Evolutionary conservation across 2,329 filamentous ascomycete species (phyloP).

Genomic region (Chaetoscypha palmicola): DNA sequence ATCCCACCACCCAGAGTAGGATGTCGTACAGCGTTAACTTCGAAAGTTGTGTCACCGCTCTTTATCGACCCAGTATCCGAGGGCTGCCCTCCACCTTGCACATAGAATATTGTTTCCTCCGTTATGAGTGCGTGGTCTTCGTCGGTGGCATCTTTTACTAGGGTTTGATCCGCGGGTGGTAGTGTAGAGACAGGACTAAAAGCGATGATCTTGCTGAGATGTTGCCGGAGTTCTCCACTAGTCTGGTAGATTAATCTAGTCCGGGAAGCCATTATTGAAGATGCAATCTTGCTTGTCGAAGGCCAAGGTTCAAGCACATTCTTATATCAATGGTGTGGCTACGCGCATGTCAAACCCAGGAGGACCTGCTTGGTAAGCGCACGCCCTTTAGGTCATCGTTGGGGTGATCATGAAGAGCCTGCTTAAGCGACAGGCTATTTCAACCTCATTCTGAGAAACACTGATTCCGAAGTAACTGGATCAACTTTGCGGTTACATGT

Average conservation of each 20-base stretch:
- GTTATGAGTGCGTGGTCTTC: constrained; percentile 53
- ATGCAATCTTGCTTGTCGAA: too few species aligned
- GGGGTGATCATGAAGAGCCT: too few species aligned
- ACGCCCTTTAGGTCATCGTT: too few species aligned
- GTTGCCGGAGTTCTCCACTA: constrained; percentile 10
- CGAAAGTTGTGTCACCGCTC: constrained; percentile 33
- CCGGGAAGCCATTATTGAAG: constrained; percentile 2
- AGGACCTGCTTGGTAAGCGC: too few species aligned
- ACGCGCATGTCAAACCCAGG: too few species aligned
- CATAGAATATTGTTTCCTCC: constrained; percentile 64
- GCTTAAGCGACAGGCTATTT: too few species aligned
- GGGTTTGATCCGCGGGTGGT: constrained; percentile 24
- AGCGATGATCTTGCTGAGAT: constrained; percentile 12
- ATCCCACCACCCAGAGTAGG: constrained; percentile 45
- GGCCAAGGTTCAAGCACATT: too few species aligned
- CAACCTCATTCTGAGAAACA: too few species aligned
- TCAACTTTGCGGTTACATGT: too few species aligned
- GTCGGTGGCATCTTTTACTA: constrained; percentile 51
- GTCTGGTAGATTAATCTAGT: constrained; percentile 4
- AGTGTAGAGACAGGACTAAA: constrained; percentile 18
- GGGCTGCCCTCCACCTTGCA: constrained; percentile 68
- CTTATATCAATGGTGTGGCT: too few species aligned
- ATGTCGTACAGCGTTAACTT: constrained; percentile 51
- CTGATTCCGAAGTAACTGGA: too few species aligned
- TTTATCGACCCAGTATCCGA: constrained; percentile 56